Evolutionary conservation across 129 eudicot genomes (phyloP), one percentile per base, ranked within the genome.

Genomic region (Apium graveolens): DNA sequence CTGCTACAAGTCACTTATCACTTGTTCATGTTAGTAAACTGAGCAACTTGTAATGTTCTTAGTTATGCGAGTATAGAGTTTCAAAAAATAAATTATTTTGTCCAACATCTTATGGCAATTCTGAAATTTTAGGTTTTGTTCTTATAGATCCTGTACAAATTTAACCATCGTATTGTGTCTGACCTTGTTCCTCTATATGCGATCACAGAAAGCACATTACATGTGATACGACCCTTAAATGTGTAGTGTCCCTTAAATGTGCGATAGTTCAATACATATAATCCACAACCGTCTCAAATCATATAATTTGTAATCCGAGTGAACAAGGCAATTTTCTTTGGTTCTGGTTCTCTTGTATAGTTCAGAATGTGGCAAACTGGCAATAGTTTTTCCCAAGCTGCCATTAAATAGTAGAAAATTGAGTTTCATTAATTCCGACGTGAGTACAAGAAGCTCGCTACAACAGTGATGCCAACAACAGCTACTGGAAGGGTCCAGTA

Each of bases 401-500:
- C 76, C 37, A 71, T 14, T 41, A 1, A 31, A 31, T 29, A 16
- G 72, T 66, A 42, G 53, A 16, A 49, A 27, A 48, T 7, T 43
- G 38, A 77, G 44, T 39, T 32, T 39, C 79, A 46, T 80, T 80
- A 87, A 84, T 85, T 93, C 86, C 82, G 88, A 75, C 86, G 91
- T 49, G 85, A 71, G 87, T 83, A 88, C 82, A 89, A 78, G 72
- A 89, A 80, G 66, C 93, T 87, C 76, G 86, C 70, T 12, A 87
- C 84, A 66, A 88, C 82, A 4, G 97, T 85, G 77, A 91, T 66
- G 82, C 97, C 89, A 44, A 85, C 91, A 31, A 74, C 88, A 4
- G 87, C 93, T 27, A 79, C 86, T 0, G 97, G 97, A 83, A 87
- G 87, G 16, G 70, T 86, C 96, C 93, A 91, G 72, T 91, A 88